phyloP scores from a whole-genome alignment of 1,284 basidiomycete species.

The Peniophora sp. region DNA sequence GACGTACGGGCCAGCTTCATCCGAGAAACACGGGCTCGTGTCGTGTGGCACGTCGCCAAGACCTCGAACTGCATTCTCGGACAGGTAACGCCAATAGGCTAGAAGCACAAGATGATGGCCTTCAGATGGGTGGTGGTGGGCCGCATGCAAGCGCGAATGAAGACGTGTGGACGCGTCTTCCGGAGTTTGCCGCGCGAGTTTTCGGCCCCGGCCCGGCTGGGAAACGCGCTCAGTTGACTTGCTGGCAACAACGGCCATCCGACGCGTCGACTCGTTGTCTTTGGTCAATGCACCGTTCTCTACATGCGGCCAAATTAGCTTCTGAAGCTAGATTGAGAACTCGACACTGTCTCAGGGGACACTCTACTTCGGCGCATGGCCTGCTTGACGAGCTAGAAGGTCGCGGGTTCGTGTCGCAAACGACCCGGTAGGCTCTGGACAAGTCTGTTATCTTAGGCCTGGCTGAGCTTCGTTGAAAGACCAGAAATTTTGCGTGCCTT shows the following conservation, averaged over 20 bases:
- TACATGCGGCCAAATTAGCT: no score
- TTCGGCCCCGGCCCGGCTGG: no score
- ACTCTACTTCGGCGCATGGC: neutral
- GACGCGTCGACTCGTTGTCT: no score
- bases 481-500: conserved; percentile 31
- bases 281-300: no score
- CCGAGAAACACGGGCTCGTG: conserved; percentile 66
- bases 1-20: conserved; percentile 65
- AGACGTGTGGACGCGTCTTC: no score
- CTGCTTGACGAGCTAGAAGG: conserved; percentile 20
- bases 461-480: conserved; percentile 9
- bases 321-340: neutral
- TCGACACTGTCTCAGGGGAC: neutral
- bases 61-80: conserved; percentile 75
- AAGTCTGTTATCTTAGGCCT: no score
- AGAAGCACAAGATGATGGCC: no score
- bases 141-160: no score
- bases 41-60: conserved; percentile 69
- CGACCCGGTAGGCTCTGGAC: conserved; percentile 19
- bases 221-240: no score
- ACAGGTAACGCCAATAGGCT: neutral
- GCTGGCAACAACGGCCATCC: no score
- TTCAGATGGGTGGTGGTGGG: no score
- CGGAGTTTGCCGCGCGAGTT: no score
- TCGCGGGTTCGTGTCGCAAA: conserved; percentile 23